phyloP scores from a whole-genome alignment of 495 filamentous ascomycete genomes.

The Talaromyces borbonicus region DNA sequence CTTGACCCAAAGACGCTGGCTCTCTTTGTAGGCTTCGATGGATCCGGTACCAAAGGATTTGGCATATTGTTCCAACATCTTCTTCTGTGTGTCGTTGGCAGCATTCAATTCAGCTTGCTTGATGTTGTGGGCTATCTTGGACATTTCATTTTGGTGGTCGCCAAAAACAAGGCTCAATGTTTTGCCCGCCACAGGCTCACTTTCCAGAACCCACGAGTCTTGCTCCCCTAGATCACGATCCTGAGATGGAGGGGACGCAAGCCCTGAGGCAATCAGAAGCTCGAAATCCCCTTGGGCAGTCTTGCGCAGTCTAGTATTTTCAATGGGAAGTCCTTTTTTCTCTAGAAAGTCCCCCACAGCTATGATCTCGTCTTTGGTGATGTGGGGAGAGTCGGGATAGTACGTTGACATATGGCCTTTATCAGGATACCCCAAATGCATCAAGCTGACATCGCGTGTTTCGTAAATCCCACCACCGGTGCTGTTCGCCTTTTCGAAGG shows the following conservation, averaged over 20 bases:
- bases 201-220: constrained; percentile 54
- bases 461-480: constrained; percentile 65
- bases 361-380: constrained; percentile 77
- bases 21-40: constrained; percentile 79
- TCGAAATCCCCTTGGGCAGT: constrained; percentile 61
- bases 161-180: constrained; percentile 70
- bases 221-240: constrained; percentile 63
- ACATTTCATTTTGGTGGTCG: constrained; percentile 73
- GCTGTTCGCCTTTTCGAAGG: constrained; percentile 48
- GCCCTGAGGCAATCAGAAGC: constrained; percentile 72
- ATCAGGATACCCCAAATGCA: constrained; percentile 81
- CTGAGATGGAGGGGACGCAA: constrained; percentile 41
- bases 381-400: constrained; percentile 78
- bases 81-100: constrained; percentile 74
- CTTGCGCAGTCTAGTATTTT: constrained; percentile 84
- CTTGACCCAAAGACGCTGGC: constrained; percentile 83
- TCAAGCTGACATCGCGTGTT: constrained; percentile 48
- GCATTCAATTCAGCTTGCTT: constrained; percentile 66
- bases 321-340: constrained; percentile 61
- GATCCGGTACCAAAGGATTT: constrained; percentile 80
- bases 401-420: constrained; percentile 82
- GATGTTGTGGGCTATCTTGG: constrained; percentile 59
- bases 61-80: constrained; percentile 75
- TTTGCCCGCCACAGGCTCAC: constrained; percentile 56
- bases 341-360: constrained; percentile 64